Evolutionary conservation across 2,329 filamentous ascomycete species (phyloP), one percentile per base, ranked within the genome.

Genomic region (Fusarium denticulatum): DNA sequence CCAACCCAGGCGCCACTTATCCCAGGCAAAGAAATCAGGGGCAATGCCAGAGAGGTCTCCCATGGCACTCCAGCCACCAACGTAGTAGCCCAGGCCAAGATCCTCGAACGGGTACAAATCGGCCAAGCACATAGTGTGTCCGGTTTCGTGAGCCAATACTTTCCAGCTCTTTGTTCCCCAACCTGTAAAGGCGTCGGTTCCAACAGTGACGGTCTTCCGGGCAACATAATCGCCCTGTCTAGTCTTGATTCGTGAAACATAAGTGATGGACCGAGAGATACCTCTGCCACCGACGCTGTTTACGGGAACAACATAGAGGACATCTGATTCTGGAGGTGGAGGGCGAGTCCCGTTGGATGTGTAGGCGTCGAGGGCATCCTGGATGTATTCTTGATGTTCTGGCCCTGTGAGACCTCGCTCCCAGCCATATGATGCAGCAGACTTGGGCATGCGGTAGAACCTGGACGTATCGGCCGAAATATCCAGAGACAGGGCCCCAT

Each of bases 1-100:
- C 82, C 82, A 83, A 24, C 81, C 82, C 24, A 83, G 69, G 45
- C 80, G 75, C 81, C 82, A 83, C 73, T 83, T 82, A 60, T 83
- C 77, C 82, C 82, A 83, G 4, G 80, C 79, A 39, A 83, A 82
- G 53, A 79, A 83, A 39, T 83, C 81, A 15, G 80, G 81, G 18
- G 73, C 79, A 2, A 77, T 79, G 1, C 80, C 82, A 46, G 70
- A 76, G 28, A 83, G 77, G 12, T 79, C 70, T 24, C 81, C 82
- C 82, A 83, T 83, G 37, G 80, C 69, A 65, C 81, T 79, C 80
- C 80, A 83, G 3, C 82, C 81, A 22, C 82, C 82, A 32, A 82
- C 79, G 57, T 79, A 83, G 13, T 79, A 61, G 0, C 78, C 79
- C 77, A 32, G 66, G 49, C 18, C 45, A 34, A 76, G 50, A n/a